These are phyloP conservation scores for Hemileia vastatrix DNA, from an alignment of 1,284 basidiomycete genomes.

Conservation along the genomic window DNA sequence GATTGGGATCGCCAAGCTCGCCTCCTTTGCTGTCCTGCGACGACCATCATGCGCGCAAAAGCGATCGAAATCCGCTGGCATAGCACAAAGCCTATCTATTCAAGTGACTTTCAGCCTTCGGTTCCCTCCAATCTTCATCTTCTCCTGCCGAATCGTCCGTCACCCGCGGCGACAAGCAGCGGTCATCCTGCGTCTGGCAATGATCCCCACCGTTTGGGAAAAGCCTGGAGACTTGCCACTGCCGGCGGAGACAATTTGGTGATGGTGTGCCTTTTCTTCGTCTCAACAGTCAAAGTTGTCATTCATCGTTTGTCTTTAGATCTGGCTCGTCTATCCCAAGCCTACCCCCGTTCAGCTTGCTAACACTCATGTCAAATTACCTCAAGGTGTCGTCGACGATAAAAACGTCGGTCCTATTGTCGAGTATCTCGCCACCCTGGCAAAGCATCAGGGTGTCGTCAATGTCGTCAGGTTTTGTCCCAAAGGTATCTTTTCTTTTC, in stretches of 20 bases:
- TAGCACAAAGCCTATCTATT: constrained; percentile 76
- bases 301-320: constrained; percentile 47
- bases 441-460: constrained; percentile 84
- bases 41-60: constrained; percentile 64
- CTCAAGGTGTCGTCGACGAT: constrained; percentile 2
- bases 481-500: constrained; percentile 56
- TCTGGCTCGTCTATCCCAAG: constrained; percentile 91
- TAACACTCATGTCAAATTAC: constrained; percentile 8
- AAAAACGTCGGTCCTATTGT: constrained; percentile 47
- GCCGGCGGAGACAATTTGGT: constrained; percentile 96
- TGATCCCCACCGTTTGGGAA: constrained; percentile 43
- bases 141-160: constrained; percentile 38
- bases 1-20: too few relatives aligned
- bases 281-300: not conserved
- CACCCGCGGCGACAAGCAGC: not conserved
- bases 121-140: constrained; percentile 47
- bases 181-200: constrained; percentile 20
- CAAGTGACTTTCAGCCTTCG: constrained; percentile 82
- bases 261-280: constrained; percentile 55
- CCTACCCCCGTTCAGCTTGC: constrained; percentile 53
- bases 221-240: constrained; percentile 76
- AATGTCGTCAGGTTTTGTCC: constrained; percentile 96
- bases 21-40: too few relatives aligned
- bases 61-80: constrained; percentile 89
- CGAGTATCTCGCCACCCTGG: constrained; percentile 89